These are phyloP conservation scores for Samsoniella hepiali DNA, from an alignment of 2,329 filamentous ascomycete species.

Conservation along the genomic window DNA sequence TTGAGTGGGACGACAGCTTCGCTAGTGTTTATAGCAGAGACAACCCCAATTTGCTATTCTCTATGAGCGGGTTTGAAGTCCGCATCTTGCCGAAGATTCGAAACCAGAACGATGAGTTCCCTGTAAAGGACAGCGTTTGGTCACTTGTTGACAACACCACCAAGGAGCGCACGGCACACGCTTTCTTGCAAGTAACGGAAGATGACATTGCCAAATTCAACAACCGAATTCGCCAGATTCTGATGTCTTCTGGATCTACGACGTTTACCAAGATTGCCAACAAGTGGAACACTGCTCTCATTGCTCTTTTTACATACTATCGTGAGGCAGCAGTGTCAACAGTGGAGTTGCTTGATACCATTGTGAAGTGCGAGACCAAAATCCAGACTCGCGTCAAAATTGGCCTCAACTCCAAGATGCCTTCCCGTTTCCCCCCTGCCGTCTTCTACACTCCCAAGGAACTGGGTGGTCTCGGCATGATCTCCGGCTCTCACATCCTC, in stretches of 20 bases:
- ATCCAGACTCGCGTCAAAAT: constrained; percentile 99
- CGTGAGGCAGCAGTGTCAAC: constrained; percentile 96
- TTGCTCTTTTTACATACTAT: constrained; percentile 97
- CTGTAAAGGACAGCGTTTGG: constrained; percentile 97
- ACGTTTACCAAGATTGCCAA: constrained; percentile 99
- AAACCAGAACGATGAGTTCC: constrained; percentile 94
- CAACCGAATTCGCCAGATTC: constrained; percentile 94
- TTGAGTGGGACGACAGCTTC: constrained; percentile 99
- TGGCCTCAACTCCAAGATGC: constrained; percentile 98
- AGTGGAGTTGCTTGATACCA: constrained; percentile 88
- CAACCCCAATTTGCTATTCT: constrained; percentile 94
- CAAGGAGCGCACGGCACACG: constrained; percentile 95
- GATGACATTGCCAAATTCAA: constrained; percentile 99
- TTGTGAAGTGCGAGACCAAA: constrained; percentile 99
- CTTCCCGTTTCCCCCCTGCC: constrained; percentile 93
- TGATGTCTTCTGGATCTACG: constrained; percentile 99
- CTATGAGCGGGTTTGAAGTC: constrained; percentile 97
- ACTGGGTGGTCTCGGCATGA: constrained; percentile 95
- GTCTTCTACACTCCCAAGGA: constrained; percentile 99
- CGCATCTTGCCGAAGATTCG: constrained; percentile 92
- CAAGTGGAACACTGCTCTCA: constrained; percentile 98
- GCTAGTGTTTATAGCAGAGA: constrained; percentile 97
- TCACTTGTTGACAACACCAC: constrained; percentile 93
- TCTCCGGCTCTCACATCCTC: constrained; percentile 95
- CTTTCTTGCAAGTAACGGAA: constrained; percentile 95